Evolutionary conservation across 495 filamentous ascomycete genomes (phyloP), one percentile per base, ranked within the genome.

Genomic region (Rhizodiscina lignyota): DNA sequence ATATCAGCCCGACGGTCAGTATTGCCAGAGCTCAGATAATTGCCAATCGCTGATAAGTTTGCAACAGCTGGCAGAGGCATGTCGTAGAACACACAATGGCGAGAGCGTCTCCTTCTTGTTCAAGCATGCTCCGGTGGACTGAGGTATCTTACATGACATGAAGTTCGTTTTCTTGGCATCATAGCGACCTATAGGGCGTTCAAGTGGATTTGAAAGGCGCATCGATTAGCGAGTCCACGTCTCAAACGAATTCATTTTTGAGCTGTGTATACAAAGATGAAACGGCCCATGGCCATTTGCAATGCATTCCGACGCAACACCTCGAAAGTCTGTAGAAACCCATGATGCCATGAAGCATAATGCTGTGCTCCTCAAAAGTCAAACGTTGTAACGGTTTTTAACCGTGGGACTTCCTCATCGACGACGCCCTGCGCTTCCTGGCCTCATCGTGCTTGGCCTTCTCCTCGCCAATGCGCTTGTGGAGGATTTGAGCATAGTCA

Each of bases 371-470:
- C n/a, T n/a, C n/a, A n/a, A n/a, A n/a, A n/a, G n/a, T n/a, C n/a
- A n/a, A n/a, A n/a, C n/a, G n/a, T n/a, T n/a, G n/a, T n/a, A n/a
- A n/a, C n/a, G n/a, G n/a, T n/a, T n/a, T n/a, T n/a, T n/a, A n/a
- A n/a, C n/a, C n/a, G n/a, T n/a, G n/a, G n/a, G n/a, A n/a, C n/a
- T n/a, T n/a, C n/a, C 72, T 73, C 84, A 94, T 87, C 41, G 89
- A 96, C 55, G 81, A 89, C 43, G 86, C 87, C 52, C 89, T 70
- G 49, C 89, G 76, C 77, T 96, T 96, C 66, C 83, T 83, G 59
- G 77, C 61, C 68, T 96, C 87, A 38, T 72, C 75, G 68, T 83
- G 83, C 65, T 79, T 76, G 48, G 77, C 68, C 67, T 92, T 92
- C 70, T 83, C 79, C 69, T 96, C 89, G 54, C 71, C 66, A 52